A percentile compares a stretch with the other conserved stretches of the same genome.
These are phyloP conservation scores for Diaporthe sp. DNA, from an alignment of 2,329 filamentous ascomycete species.

Conservation along the genomic window DNA sequence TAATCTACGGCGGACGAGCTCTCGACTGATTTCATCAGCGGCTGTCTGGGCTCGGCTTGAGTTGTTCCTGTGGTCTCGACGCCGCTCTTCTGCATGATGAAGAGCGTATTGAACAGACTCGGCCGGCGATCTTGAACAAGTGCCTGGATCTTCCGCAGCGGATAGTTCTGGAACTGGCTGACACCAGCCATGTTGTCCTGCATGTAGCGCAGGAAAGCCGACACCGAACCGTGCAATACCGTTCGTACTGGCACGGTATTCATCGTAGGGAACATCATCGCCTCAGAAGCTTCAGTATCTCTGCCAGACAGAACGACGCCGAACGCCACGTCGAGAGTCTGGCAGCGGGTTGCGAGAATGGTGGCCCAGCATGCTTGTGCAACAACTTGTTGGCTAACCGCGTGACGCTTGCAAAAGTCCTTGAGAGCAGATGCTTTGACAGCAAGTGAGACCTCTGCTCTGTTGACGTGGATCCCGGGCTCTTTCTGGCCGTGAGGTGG, in stretches of 20 bases:
- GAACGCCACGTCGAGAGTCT: slow-evolving; percentile 82
- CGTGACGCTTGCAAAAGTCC: slow-evolving; percentile 74
- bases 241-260: slow-evolving; percentile 86
- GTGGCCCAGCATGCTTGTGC: slow-evolving; percentile 84
- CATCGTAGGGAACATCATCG: slow-evolving; percentile 89
- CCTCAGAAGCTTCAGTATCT: slow-evolving; percentile 77
- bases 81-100: slow-evolving; percentile 64
- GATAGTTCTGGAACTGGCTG: slow-evolving; percentile 81
- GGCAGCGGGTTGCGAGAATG: slow-evolving; percentile 73
- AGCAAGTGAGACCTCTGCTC: slow-evolving; percentile 61
- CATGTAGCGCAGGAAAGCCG: slow-evolving; percentile 78
- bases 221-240: slow-evolving; percentile 77
- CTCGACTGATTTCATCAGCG: slow-evolving; percentile 73
- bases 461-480: slow-evolving; percentile 48
- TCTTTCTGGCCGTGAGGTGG: background rate
- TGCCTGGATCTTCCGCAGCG: slow-evolving; percentile 70
- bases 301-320: slow-evolving; percentile 88
- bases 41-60: background rate
- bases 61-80: background rate
- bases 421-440: slow-evolving; percentile 59
- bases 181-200: slow-evolving; percentile 78
- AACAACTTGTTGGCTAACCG: slow-evolving; percentile 82
- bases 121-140: slow-evolving; percentile 65
- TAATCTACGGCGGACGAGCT: slow-evolving; percentile 82
- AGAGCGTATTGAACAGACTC: slow-evolving; percentile 68